These are phyloP conservation scores for Calonectria montana DNA, from an alignment of 2,329 filamentous ascomycete species.

Conservation along the genomic window DNA sequence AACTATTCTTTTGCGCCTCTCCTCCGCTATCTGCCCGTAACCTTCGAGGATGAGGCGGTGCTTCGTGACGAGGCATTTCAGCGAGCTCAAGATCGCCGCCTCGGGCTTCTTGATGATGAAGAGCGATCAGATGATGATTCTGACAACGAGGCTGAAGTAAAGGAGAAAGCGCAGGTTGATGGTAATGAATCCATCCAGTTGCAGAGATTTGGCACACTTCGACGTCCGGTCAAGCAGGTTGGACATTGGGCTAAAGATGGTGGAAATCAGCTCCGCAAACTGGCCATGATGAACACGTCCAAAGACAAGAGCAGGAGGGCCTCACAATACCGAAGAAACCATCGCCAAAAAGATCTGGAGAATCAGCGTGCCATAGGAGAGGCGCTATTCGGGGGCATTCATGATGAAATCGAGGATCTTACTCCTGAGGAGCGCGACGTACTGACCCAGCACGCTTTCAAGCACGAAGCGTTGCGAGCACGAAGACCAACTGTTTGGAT, in stretches of 20 bases:
- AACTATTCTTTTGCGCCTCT: slow-evolving; percentile 88
- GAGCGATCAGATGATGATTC: slow-evolving; percentile 56
- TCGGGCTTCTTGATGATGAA: slow-evolving; percentile 69
- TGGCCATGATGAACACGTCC: slow-evolving; percentile 46
- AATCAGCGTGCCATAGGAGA: slow-evolving; percentile 79
- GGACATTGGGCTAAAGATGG: slow-evolving; percentile 54
- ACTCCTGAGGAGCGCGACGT: slow-evolving; percentile 89
- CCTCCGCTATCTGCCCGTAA: slow-evolving; percentile 91
- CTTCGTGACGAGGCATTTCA: slow-evolving; percentile 92
- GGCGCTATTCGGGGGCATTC: slow-evolving; percentile 85
- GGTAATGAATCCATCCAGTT: slow-evolving; percentile 54
- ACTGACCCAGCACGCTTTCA: slow-evolving; percentile 88
- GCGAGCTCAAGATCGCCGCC: slow-evolving; percentile 76
- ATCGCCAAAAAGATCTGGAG: slow-evolving; percentile 73
- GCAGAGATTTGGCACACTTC: slow-evolving; percentile 52
- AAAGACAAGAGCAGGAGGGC: slow-evolving; percentile 50
- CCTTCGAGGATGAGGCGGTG: slow-evolving; percentile 93
- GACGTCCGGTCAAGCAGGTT: slow-evolving; percentile 59
- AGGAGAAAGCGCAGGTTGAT: slow-evolving; percentile 44
- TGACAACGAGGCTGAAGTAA: slow-evolving; percentile 57
- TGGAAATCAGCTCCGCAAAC: slow-evolving; percentile 60
- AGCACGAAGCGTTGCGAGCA: slow-evolving; percentile 87
- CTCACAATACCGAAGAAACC: slow-evolving; percentile 59
- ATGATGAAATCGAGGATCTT: slow-evolving; percentile 94
- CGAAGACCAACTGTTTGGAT: slow-evolving; percentile 93